Evolutionary conservation across 208 protist species (phyloP).

Genomic region (Crithidia fasciculata): DNA sequence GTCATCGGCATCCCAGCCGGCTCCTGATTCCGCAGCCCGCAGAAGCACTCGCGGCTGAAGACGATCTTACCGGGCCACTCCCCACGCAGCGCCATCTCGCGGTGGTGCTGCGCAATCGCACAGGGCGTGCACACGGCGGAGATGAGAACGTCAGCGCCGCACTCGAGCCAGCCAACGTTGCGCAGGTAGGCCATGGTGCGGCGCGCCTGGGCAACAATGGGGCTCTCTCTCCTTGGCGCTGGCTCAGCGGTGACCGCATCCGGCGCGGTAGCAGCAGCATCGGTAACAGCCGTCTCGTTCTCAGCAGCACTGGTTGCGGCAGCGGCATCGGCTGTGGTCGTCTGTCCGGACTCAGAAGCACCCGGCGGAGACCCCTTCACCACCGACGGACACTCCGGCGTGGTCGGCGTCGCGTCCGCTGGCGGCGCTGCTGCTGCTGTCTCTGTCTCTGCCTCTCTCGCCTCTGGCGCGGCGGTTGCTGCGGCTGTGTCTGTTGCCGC

Average conservation of each 20-base stretch:
- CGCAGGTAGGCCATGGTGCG: neutral
- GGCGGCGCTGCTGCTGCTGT: neutral
- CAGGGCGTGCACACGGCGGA: slow-evolving; percentile 33
- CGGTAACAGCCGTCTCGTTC: too few relatives aligned
- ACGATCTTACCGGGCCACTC: slow-evolving; percentile 41
- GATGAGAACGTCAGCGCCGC: slow-evolving; percentile 20
- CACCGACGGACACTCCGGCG: too few relatives aligned
- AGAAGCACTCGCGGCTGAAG: slow-evolving; percentile 23
- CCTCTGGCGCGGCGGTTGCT: neutral
- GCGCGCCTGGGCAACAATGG: neutral
- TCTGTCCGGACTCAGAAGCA: too few relatives aligned
- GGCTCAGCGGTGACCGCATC: too few relatives aligned
- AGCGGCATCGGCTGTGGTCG: too few relatives aligned
- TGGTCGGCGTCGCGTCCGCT: neutral
- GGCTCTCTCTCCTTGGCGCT: neutral
- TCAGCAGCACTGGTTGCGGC: too few relatives aligned
- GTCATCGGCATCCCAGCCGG: neutral
- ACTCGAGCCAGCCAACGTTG: neutral
- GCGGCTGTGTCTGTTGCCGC: neutral
- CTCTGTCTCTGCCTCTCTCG: neutral
- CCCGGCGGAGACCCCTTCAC: too few relatives aligned
- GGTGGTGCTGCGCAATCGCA: slow-evolving; percentile 46
- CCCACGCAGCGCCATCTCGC: slow-evolving; percentile 41
- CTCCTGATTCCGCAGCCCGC: slow-evolving; percentile 5
- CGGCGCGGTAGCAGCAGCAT: too few relatives aligned